Percentiles rank a stretch among this genome's conserved stretches.
Evolutionary conservation across 179 eudicot species (phyloP).

Genomic region (Actinidia polygama): DNA sequence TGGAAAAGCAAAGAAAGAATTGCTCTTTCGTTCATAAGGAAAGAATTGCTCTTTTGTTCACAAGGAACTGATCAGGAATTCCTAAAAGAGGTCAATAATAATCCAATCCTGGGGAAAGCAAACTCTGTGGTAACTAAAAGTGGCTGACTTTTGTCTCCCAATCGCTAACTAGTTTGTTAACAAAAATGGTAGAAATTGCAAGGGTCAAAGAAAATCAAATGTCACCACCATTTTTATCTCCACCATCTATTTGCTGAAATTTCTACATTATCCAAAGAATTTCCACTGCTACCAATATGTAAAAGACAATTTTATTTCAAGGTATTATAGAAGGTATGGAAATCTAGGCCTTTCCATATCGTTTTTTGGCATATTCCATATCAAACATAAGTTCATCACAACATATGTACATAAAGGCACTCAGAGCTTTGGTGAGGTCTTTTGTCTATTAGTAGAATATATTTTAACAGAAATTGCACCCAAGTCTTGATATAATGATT

Average conservation of each 20-base stretch:
- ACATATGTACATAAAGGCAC: not conserved
- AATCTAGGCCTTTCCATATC: too few relatives aligned
- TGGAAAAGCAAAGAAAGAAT: not conserved
- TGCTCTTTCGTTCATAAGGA: not conserved
- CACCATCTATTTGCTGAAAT: not conserved
- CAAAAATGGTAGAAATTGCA: not conserved
- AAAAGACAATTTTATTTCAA: not conserved
- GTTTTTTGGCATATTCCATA: not conserved
- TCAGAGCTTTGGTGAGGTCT: not conserved
- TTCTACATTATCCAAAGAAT: too few relatives aligned
- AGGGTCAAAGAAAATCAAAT: not conserved
- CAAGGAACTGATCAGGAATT: not conserved
- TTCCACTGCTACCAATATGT: too few relatives aligned
- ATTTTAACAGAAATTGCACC: not conserved
- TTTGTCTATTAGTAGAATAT: not conserved
- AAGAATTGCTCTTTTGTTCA: too few relatives aligned
- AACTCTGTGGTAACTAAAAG: not conserved
- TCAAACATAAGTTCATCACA: not conserved
- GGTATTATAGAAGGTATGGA: not conserved
- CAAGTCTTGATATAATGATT: not conserved
- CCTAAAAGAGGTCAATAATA: not conserved
- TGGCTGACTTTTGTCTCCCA: not conserved
- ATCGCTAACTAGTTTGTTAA: not conserved
- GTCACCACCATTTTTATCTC: not conserved
- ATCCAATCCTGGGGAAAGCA: not conserved